phyloP scores from a whole-genome alignment of 441 rosid genomes.

The Theobroma grandiflorum region DNA sequence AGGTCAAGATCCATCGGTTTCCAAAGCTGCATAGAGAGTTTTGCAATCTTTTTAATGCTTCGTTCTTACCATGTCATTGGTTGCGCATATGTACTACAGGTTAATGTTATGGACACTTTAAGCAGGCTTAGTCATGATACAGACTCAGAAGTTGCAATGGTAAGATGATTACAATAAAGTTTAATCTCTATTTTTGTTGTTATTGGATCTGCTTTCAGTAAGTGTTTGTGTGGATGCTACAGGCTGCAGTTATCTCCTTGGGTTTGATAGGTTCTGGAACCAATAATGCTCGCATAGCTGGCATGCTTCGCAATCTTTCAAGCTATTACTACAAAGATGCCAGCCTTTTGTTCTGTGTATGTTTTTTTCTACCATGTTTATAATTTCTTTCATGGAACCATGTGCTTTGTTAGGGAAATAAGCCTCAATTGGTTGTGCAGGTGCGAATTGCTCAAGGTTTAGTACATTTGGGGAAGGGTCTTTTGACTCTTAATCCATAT shows the following conservation, averaged over 20 bases:
- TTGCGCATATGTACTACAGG: conserved; percentile 46
- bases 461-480: conserved; percentile 94
- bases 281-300: conserved; percentile 91
- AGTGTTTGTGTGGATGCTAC: conserved; percentile 38
- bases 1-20: not conserved
- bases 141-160: conserved; percentile 97
- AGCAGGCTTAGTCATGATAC: conserved; percentile 98
- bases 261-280: conserved; percentile 99
- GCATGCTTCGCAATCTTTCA: conserved; percentile 95
- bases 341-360: conserved; percentile 89
- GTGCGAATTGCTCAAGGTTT: conserved; percentile 96
- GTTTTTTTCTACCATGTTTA: conserved; percentile 19
- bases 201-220: conserved; percentile 14
- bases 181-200: conserved; percentile 10
- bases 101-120: conserved; percentile 92
- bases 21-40: not conserved
- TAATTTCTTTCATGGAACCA: not conserved
- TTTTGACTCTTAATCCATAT: conserved; percentile 87
- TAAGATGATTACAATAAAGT: conserved; percentile 39
- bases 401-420: conserved; percentile 21
- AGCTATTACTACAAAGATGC: conserved; percentile 92
- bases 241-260: conserved; percentile 91
- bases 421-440: conserved; percentile 45
- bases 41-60: conserved; percentile 16
- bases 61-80: not conserved